These are phyloP conservation scores for Spatholobus suberectus DNA, from an alignment of 306 rosid species.

Conservation along the genomic window DNA sequence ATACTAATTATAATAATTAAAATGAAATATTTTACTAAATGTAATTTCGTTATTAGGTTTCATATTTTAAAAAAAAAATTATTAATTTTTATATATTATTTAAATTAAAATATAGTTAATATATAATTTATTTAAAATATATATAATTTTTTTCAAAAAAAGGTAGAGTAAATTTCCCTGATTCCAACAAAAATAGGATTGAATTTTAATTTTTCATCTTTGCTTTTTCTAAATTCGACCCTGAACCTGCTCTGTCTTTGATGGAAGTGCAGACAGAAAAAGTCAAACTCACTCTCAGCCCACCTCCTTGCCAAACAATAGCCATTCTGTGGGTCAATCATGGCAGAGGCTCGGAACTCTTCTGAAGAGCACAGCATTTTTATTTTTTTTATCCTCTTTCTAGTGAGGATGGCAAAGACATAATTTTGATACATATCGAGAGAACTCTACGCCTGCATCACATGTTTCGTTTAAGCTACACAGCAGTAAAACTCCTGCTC, in stretches of 20 bases:
- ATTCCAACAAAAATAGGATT: not conserved
- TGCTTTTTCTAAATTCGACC: not conserved
- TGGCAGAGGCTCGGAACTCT: not conserved
- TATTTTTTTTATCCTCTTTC: not conserved
- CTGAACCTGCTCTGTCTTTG: not conserved
- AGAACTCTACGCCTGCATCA: conserved; percentile 34
- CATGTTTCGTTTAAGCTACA: conserved; percentile 34
- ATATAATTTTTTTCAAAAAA: not conserved
- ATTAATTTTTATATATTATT: not conserved
- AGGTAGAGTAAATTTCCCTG: not conserved
- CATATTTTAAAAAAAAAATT: not conserved
- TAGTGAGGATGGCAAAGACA: conserved; percentile 14
- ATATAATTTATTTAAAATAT: not conserved
- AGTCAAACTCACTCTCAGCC: too few species aligned
- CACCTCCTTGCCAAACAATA: too few species aligned
- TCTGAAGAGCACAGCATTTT: not conserved
- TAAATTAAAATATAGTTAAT: not conserved
- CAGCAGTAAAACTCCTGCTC: conserved; percentile 24
- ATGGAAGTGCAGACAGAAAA: too few species aligned
- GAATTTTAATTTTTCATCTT: not conserved
- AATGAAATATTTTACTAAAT: not conserved
- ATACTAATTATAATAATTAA: too few species aligned
- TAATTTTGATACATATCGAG: conserved; percentile 23
- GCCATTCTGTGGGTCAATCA: not conserved
- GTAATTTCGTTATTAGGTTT: not conserved